Evolutionary conservation across 2,329 filamentous ascomycete species (phyloP).

Genomic region (Fusarium decemcellulare): DNA sequence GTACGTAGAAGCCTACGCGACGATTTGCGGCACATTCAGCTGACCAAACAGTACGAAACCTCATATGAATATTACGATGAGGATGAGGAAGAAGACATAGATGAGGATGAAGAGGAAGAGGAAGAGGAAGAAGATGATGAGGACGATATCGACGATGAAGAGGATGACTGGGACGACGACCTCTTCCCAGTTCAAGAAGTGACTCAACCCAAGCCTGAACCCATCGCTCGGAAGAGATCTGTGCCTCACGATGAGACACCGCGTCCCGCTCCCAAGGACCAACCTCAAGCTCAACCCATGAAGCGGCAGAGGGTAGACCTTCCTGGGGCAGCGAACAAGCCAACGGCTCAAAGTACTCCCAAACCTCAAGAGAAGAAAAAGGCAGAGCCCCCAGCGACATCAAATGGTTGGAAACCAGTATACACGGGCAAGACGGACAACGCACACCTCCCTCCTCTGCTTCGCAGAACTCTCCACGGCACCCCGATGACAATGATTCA

Average conservation of each 20-base stretch:
- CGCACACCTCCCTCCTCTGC: conserved; percentile 19
- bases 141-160: conserved; percentile 12
- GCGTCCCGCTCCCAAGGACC: conserved; percentile 10
- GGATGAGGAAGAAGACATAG: conserved; percentile 14
- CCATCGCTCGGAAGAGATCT: conserved; percentile 28
- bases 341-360: background rate
- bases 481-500: conserved; percentile 4
- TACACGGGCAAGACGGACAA: conserved; percentile 7
- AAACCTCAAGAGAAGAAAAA: conserved; percentile 1
- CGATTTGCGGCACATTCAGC: background rate
- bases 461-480: conserved; percentile 9
- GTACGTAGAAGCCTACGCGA: conserved; percentile 21
- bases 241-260: conserved; percentile 27
- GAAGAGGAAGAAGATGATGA: background rate
- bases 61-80: conserved; percentile 36
- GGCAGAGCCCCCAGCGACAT: background rate
- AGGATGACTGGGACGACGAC: background rate
- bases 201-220: conserved; percentile 22
- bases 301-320: conserved; percentile 33
- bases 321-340: background rate
- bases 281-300: conserved; percentile 20
- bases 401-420: conserved; percentile 20
- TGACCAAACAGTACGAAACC: conserved; percentile 36
- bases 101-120: background rate
- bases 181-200: background rate